phyloP scores from a whole-genome alignment of 2,329 filamentous ascomycete species.

The Ceratocystis destructans region DNA sequence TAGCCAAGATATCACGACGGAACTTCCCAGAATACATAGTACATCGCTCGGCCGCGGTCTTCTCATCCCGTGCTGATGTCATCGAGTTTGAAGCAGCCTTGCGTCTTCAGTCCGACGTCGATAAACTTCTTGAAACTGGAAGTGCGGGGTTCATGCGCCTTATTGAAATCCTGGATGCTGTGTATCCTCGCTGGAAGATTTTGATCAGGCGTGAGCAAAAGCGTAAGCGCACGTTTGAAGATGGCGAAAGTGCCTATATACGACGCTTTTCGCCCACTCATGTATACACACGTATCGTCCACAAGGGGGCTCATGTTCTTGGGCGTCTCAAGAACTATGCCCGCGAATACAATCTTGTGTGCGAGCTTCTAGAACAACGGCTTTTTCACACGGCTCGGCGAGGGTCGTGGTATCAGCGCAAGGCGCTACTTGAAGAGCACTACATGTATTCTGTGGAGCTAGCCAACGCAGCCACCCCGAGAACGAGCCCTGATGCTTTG shows the following conservation, averaged over 20 bases:
- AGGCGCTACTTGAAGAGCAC: conserved; percentile 85
- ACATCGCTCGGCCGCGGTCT: conserved; percentile 79
- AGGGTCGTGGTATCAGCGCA: conserved; percentile 90
- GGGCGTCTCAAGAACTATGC: conserved; percentile 70
- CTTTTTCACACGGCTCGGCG: conserved; percentile 76
- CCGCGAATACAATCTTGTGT: conserved; percentile 60
- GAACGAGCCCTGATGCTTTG: not conserved
- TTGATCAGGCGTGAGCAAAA: conserved; percentile 68
- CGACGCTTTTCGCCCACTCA: conserved; percentile 82
- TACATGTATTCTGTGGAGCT: conserved; percentile 57
- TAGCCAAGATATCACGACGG: conserved; percentile 74
- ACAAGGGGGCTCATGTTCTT: conserved; percentile 69
- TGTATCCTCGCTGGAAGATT: conserved; percentile 68
- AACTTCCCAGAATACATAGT: conserved; percentile 89
- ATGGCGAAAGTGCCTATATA: conserved; percentile 76
- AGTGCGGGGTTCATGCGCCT: conserved; percentile 56
- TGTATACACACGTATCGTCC: conserved; percentile 83
- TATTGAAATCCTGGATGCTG: conserved; percentile 54
- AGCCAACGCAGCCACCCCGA: conserved; percentile 35
- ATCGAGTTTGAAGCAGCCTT: conserved; percentile 84
- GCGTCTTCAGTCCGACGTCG: conserved; percentile 65
- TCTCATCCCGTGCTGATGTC: conserved; percentile 57
- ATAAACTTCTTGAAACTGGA: conserved; percentile 67
- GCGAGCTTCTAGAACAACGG: conserved; percentile 62
- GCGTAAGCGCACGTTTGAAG: conserved; percentile 63